phyloP scores from a whole-genome alignment of 2,329 filamentous ascomycete genomes.

The Claviceps maximensis region DNA sequence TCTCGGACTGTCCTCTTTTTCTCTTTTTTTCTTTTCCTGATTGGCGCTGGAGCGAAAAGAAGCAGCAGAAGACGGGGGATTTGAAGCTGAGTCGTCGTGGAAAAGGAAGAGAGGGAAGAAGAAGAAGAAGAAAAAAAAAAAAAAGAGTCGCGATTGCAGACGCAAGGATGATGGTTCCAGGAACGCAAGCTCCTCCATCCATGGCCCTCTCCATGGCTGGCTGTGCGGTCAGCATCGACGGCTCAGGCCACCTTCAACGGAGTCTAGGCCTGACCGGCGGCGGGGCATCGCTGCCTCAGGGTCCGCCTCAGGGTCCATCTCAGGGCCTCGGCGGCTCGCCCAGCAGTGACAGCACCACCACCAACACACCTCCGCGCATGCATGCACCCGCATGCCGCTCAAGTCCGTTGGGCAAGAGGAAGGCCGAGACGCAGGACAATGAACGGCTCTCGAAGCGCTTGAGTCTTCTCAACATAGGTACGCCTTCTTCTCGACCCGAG shows the following conservation, averaged over 20 bases:
- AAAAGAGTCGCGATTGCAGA: neutral
- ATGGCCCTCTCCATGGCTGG: neutral
- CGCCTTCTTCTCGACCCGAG: neutral
- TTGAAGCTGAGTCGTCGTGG: too few relatives aligned
- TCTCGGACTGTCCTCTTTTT: too few relatives aligned
- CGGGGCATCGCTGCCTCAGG: slow-evolving; percentile 1
- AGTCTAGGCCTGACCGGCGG: neutral
- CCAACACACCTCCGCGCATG: too few relatives aligned
- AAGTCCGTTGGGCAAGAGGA: slow-evolving; percentile 37
- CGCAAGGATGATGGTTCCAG: slow-evolving; percentile 22
- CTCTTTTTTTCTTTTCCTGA: too few relatives aligned
- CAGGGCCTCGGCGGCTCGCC: slow-evolving; percentile 1
- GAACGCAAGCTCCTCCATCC: slow-evolving; percentile 11
- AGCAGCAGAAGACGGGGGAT: too few relatives aligned
- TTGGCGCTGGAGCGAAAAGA: too few relatives aligned
- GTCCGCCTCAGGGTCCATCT: slow-evolving; percentile 6
- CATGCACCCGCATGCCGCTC: too few relatives aligned
- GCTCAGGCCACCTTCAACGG: neutral
- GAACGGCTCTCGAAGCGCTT: slow-evolving; percentile 76
- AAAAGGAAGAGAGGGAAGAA: too few relatives aligned
- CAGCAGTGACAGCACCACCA: slow-evolving; percentile 4
- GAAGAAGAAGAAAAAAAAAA: neutral
- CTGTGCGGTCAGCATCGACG: neutral
- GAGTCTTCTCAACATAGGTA: slow-evolving; percentile 72
- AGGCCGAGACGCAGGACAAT: slow-evolving; percentile 45